Conservation (phyloP, 1,284 basidiomycete species). For the Microstroma glucosiphilum region DNA sequence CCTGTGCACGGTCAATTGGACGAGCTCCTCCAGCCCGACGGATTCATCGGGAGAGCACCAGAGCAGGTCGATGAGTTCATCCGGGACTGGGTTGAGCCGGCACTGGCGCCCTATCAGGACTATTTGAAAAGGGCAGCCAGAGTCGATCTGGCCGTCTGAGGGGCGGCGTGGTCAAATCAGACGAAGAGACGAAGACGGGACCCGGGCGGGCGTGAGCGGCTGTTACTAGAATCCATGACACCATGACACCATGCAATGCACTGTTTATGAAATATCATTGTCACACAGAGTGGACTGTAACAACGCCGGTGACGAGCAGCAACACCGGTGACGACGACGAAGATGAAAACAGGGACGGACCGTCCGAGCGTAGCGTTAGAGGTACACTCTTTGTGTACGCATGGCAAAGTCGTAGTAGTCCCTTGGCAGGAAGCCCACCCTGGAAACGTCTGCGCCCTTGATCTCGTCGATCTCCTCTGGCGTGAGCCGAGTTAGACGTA, state of each 20-base stretch:
- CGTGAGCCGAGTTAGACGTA: slow-evolving; percentile 13
- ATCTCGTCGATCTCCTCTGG: slow-evolving; percentile 20
- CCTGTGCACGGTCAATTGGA: slow-evolving; percentile 57
- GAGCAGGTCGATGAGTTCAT: slow-evolving; percentile 60
- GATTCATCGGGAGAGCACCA: slow-evolving; percentile 38
- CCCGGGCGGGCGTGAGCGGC: too few species aligned
- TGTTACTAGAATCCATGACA: too few species aligned
- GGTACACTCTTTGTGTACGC: background rate
- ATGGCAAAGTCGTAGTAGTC: slow-evolving; percentile 28
- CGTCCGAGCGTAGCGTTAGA: too few species aligned
- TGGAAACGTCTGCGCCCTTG: slow-evolving; percentile 20
- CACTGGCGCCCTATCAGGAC: slow-evolving; percentile 62
- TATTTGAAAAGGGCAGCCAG: slow-evolving; percentile 62
- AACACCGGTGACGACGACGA: too few species aligned
- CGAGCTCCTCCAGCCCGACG: slow-evolving; percentile 36
- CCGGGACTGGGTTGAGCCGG: slow-evolving; percentile 81
- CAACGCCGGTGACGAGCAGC: too few species aligned
- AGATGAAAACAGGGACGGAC: too few species aligned
- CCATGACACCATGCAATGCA: too few species aligned
- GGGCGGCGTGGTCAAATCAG: too few species aligned
- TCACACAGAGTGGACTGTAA: too few species aligned
- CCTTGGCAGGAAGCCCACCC: slow-evolving; percentile 29
- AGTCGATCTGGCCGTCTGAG: slow-evolving; percentile 54
- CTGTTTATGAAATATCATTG: too few species aligned
- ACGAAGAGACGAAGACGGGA: too few species aligned